Base-by-base conservation (phyloP, 2,329 filamentous ascomycete genomes). In the Colletotrichum salicis region DNA sequence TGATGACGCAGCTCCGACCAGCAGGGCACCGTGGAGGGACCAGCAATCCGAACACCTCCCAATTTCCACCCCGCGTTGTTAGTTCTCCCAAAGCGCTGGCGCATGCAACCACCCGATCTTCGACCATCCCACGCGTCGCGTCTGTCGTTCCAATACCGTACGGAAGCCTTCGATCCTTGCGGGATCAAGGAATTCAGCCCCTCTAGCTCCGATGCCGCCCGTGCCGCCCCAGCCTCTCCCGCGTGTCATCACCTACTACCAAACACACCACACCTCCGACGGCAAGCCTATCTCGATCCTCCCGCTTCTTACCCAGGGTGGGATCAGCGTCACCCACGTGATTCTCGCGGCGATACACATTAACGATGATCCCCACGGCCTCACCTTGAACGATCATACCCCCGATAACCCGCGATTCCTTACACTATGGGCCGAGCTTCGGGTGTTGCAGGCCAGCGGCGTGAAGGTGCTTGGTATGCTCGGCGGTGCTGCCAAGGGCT, bases 321-420 rank as follows among this genome's bases (percentile, higher is more conserved):
- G 80, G 67, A 86, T 89, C 73, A 80, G 85, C 48, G 79, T 88
- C 31, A 97, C 95, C 0, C 95, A 98, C 82, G 86, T 97, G 71
- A 95, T 97, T 76, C 83, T 98, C 60, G 94, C 94, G 6, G 95
- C 95, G 13, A 90, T 98, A 71, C 95, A 98, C 81, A 84, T 98
- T 76, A 95, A 96, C 80, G 86, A 88, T 6, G 82, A 83, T 24
- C 90, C 93, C 1, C 86, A 85, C 10, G 86, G 90, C 70, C 88
- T 96, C 76, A 94, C 91, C 0, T 88, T 97, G 74, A 98, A 98
- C 80, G 92, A 98, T 81, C 89, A 94, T 78, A 86, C 86, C 0
- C 94, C 94, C 0, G 83, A 88, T n/a, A 83, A 93, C 75, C 81
- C 89, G 5, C 88, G 90, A 74, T 96, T 92, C 81, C 84, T 89